Percentiles rank a stretch among this genome's conserved stretches.
These are phyloP conservation scores for Nitzschia sp. DNA, from an alignment of 108 stramenopile species.

Conservation along the genomic window DNA sequence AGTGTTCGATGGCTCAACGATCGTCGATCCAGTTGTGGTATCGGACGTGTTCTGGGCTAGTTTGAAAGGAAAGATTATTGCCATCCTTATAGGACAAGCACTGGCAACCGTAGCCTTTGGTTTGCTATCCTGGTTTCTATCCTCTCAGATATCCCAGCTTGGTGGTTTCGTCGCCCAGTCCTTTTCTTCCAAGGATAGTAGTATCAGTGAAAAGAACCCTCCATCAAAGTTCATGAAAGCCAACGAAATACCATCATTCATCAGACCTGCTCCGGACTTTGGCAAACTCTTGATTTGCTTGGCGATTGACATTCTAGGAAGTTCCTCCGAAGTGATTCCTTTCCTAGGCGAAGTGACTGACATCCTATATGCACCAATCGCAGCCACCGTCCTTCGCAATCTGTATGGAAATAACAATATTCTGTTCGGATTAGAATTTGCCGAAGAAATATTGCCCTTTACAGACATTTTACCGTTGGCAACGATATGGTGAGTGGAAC, in stretches of 20 bases:
- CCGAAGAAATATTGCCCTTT: slow-evolving; percentile 80
- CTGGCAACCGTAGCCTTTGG: slow-evolving; percentile 55
- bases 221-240: slow-evolving; percentile 17
- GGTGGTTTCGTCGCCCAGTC: slow-evolving; percentile 21
- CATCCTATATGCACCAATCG: slow-evolving; percentile 61
- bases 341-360: slow-evolving; percentile 66
- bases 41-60: slow-evolving; percentile 60
- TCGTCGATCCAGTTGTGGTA: slow-evolving; percentile 62
- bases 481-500: slow-evolving; percentile 42
- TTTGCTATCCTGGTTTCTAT: slow-evolving; percentile 36
- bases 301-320: slow-evolving; percentile 62
- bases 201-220: background rate
- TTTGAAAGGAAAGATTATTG: slow-evolving; percentile 40
- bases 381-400: slow-evolving; percentile 48
- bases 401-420: slow-evolving; percentile 66
- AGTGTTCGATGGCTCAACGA: slow-evolving; percentile 60
- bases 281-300: slow-evolving; percentile 60
- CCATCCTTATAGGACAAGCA: slow-evolving; percentile 52
- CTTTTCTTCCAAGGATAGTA: background rate
- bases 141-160: slow-evolving; percentile 29
- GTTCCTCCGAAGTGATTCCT: slow-evolving; percentile 65
- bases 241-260: background rate
- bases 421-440: slow-evolving; percentile 64
- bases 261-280: slow-evolving; percentile 46
- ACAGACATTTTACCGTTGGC: slow-evolving; percentile 80